Conservation (phyloP, 2,329 filamentous ascomycete genomes). For the Alternaria brassicae region DNA sequence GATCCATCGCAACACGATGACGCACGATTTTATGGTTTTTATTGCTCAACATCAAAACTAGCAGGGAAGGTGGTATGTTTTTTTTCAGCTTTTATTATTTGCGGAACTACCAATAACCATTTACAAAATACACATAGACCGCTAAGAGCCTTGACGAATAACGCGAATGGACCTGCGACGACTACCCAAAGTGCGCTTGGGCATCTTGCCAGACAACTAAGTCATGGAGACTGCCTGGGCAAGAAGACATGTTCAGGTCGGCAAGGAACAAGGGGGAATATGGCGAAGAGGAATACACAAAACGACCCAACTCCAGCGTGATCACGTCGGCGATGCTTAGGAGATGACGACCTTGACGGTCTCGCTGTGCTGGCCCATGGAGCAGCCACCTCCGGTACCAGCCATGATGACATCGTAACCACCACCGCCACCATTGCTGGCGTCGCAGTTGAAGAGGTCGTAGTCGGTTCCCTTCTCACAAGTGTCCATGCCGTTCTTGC, state of each 20-base stretch:
- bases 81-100: constrained; percentile 14
- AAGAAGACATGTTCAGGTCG: constrained; percentile 27
- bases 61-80: neutral
- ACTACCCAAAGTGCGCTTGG: constrained; percentile 27
- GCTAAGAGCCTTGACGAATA: constrained; percentile 21
- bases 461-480: constrained; percentile 51
- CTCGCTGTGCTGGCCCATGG: constrained; percentile 37
- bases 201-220: constrained; percentile 25
- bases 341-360: constrained; percentile 37
- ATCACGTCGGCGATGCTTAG: constrained; percentile 16
- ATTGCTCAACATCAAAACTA: neutral
- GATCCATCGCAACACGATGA: neutral
- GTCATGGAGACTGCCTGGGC: constrained; percentile 14
- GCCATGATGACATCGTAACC: constrained; percentile 39
- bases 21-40: neutral
- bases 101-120: constrained; percentile 29
- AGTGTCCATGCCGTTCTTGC: constrained; percentile 40
- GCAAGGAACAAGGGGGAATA: constrained; percentile 27
- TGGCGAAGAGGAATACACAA: constrained; percentile 28
- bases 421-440: constrained; percentile 33
- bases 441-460: constrained; percentile 48
- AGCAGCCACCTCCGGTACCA: constrained; percentile 43
- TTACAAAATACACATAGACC: constrained; percentile 37
- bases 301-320: constrained; percentile 20
- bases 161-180: constrained; percentile 25